Base-by-base conservation (phyloP, 495 filamentous ascomycete genomes). In the Entonaema liquescens region DNA sequence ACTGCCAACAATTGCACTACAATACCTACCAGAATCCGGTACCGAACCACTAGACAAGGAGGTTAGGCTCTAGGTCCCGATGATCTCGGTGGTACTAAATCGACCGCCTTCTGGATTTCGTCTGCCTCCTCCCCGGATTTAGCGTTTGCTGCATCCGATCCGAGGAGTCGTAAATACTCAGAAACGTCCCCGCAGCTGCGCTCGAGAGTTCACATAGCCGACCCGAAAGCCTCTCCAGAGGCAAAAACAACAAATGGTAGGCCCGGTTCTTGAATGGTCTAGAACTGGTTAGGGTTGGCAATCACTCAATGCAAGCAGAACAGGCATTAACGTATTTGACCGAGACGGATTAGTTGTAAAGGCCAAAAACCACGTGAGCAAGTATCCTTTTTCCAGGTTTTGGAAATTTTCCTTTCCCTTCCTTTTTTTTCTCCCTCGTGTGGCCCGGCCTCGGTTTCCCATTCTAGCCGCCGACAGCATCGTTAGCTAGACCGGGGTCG, bases 1-100 rank as follows among this genome's bases (percentile, higher is more conserved):
- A 59, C 42, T 52, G 49, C 67, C 42, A 59, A 64, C 67, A 61
- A 68, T 33, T 36, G 57, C 52, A 62, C 53, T 62, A 58, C 59
- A 63, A 44, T 47, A 66, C 63, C 49, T 71, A 63, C 54, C 40
- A 47, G 55, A 44, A 59, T 47, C 60, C 49, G 55, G 64, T 60
- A 67, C 69, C 69, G 69, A 71, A 53, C 36, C 40, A n/a, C 44
- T 59, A 71, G 21, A 31, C 52, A 21, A 40, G 23, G 13, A 44
- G 44, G 53, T 67, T 57, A 64, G 64, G 61, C 12, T 44, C 67
- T 26, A 64, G 59, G 67, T 36, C 0, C 54, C 52, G 67, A 54
- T 40, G 67, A 67, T 71, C 71, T 74, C 71, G 67, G 71, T 65
- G 53, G 71, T 67, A 70, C 71, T 74, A 73, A 69, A 73, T 73